Evolutionary conservation across 148 eudicot species (phyloP).

Genomic region (Amaranthus palmeri): DNA sequence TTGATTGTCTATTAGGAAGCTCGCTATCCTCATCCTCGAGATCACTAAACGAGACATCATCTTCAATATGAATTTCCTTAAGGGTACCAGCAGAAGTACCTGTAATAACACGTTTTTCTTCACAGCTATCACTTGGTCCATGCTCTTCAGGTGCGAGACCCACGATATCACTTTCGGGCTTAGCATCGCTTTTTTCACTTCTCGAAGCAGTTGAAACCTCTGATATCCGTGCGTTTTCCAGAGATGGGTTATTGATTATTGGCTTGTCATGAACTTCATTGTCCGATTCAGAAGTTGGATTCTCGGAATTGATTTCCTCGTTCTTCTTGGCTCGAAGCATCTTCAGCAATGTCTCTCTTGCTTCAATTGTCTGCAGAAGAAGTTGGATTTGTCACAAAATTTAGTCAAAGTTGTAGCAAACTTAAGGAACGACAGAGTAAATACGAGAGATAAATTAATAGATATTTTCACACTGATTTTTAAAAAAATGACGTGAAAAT

Average conservation of each 20-base stretch:
- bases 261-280: conserved; percentile 1
- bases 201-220: conserved; percentile 13
- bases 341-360: conserved; percentile 41
- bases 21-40: conserved; percentile 58
- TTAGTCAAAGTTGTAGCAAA: not conserved
- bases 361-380: conserved; percentile 46
- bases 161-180: conserved; percentile 5
- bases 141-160: conserved; percentile 15
- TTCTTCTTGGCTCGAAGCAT: conserved; percentile 39
- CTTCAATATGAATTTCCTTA: conserved; percentile 37
- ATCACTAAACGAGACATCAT: conserved; percentile 69
- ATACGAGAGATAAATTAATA: not conserved
- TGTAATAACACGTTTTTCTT: conserved; percentile 15
- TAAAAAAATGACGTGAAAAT: not conserved
- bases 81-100: conserved; percentile 12
- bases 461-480: too few relatives aligned
- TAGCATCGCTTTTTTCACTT: conserved; percentile 19
- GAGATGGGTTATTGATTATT: conserved; percentile 13
- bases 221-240: conserved; percentile 2
- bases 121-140: conserved; percentile 7
- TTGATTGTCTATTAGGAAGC: conserved; percentile 24
- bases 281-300: conserved; percentile 22
- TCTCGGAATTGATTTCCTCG: conserved; percentile 27
- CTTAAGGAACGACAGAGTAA: not conserved
- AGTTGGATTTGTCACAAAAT: conserved; percentile 6